Percentiles rank a stretch among this genome's conserved stretches.
Conservation (phyloP, 352 stramenopile genomes). For the Globisporangium megalacanthum region DNA sequence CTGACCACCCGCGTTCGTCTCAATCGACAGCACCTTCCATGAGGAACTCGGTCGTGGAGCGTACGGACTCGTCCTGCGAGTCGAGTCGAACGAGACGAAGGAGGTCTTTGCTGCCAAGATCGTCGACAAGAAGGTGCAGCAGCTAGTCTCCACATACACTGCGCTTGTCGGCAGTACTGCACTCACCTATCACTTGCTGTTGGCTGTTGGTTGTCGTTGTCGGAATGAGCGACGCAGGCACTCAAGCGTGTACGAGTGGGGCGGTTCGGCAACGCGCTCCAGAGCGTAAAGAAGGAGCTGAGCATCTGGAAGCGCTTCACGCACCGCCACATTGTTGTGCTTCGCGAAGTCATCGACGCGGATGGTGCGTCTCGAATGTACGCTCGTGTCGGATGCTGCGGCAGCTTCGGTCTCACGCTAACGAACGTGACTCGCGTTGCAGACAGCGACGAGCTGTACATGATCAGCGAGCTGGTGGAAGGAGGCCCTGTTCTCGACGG, state of each 20-base stretch:
- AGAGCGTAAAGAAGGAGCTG: slow-evolving; percentile 90
- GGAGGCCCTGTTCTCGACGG: slow-evolving; percentile 61
- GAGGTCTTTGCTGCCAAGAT: slow-evolving; percentile 71
- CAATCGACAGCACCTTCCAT: slow-evolving; percentile 45
- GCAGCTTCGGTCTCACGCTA: not conserved
- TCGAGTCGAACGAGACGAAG: slow-evolving; percentile 59
- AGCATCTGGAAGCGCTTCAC: slow-evolving; percentile 96
- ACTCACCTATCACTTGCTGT: not conserved
- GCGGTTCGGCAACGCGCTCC: slow-evolving; percentile 67
- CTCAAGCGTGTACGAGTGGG: slow-evolving; percentile 64
- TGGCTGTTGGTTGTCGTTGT: not conserved
- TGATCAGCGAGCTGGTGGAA: slow-evolving; percentile 80
- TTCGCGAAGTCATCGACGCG: slow-evolving; percentile 96
- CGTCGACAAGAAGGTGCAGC: slow-evolving; percentile 56
- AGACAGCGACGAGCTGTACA: slow-evolving; percentile 78
- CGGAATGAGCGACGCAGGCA: slow-evolving; percentile 8
- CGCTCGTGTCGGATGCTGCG: not conserved
- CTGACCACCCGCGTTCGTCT: not conserved
- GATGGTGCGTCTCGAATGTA: slow-evolving; percentile 35
- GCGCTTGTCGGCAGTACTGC: not conserved
- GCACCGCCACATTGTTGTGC: slow-evolving; percentile 92
- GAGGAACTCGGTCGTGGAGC: slow-evolving; percentile 67
- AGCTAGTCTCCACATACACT: too few species aligned
- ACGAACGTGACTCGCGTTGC: not conserved
- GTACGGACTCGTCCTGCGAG: slow-evolving; percentile 70